Base-by-base conservation (phyloP, 495 filamentous ascomycete species). In the Podospora conica region DNA sequence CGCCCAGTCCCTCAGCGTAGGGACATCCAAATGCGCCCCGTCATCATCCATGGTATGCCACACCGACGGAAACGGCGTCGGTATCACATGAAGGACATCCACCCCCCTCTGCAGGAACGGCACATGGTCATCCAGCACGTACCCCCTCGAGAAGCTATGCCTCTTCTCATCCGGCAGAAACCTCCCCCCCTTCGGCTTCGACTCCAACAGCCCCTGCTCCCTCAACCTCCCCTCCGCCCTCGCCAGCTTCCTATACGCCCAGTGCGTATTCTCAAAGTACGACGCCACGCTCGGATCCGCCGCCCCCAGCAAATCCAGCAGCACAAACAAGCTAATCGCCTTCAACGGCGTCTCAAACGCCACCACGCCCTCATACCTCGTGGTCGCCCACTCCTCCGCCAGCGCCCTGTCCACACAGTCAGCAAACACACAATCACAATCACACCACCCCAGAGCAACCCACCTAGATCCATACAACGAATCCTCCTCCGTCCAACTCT, bases 21-120 rank as follows among this genome's bases (percentile, higher is more conserved):
- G 82, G 70, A 89, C 76, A 77, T 98, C 92, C 58, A 98, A 73
- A 80, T 98, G 91, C 64, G 87, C 88, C 1, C 85, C 95, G 71
- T 97, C 90, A 74, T 98, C 95, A 0, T 88, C 77, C 73, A 90
- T 85, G 4, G 79, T 87, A 76, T 98, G 95, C 95, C 95, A 98
- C 6, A 96, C 91, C 0, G 61, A 25, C 11, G 95, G 95, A 70
- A 98, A 98, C 1, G 87, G 86, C 10, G 79, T 83, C 8, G 94
- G 90, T 31, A 98, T 96, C 12, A 97, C 66, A 77, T 98, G 95
- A 55, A 98, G 72, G 4, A 97, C 79, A 56, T 96, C 90, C 0
- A 98, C 93, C 1, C 95, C 95, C 11, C 91, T 82, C 10, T 78
- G 79, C 76, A 97, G 79, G 68, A 98, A 98, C 3, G 95, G 95